These are phyloP conservation scores for Marsdenia floribunda DNA, from an alignment of 257 asterid genomes.

Conservation along the genomic window DNA sequence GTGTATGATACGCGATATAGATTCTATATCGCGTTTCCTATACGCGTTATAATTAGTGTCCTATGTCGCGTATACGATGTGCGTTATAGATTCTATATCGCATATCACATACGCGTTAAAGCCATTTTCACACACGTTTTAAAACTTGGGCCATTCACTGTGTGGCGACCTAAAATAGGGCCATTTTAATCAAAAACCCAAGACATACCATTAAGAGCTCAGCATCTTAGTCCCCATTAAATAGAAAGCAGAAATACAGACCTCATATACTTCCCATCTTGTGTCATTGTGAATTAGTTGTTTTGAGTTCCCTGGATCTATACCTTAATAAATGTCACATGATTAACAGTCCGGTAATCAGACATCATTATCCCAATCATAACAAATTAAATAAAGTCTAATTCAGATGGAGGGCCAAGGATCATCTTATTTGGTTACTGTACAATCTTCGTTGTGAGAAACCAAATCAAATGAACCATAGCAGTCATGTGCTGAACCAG, in stretches of 20 bases:
- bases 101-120: too few relatives aligned
- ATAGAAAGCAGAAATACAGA: background rate
- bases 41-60: too few relatives aligned
- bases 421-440: background rate
- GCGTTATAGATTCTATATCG: too few relatives aligned
- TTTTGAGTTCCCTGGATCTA: constrained; percentile 1
- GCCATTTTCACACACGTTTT: too few relatives aligned
- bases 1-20: too few relatives aligned
- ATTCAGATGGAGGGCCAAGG: background rate
- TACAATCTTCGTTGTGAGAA: background rate
- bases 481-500: background rate
- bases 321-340: constrained; percentile 16
- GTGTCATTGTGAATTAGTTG: background rate
- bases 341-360: constrained; percentile 8
- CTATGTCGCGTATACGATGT: too few relatives aligned
- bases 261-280: background rate
- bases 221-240: background rate
- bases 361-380: constrained; percentile 5
- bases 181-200: too few relatives aligned
- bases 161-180: too few relatives aligned
- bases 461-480: background rate
- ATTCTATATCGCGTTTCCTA: too few relatives aligned
- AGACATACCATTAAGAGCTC: background rate
- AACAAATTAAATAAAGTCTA: background rate
- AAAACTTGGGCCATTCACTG: too few relatives aligned